Percentiles rank a stretch among this genome's conserved stretches.
Conservation (phyloP, 768 basidiomycete species). For the Calocybe gangraenosa region DNA sequence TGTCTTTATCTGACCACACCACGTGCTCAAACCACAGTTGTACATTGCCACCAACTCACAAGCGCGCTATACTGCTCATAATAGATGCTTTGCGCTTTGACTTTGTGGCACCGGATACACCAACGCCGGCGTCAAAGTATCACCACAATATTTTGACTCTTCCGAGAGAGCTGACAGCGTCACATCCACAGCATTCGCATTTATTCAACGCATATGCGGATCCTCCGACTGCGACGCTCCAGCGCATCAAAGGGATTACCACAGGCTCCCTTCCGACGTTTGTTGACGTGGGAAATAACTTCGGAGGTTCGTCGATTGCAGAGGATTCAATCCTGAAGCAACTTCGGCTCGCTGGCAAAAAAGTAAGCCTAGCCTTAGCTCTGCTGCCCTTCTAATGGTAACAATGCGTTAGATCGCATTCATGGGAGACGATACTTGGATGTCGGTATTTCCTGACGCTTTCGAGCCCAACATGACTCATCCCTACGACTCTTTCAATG, state of each 20-base stretch:
- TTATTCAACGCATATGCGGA: constrained; percentile 89
- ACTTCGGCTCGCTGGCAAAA: constrained; percentile 52
- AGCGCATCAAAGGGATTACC: constrained; percentile 91
- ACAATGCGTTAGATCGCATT: constrained; percentile 60
- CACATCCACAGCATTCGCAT: constrained; percentile 69
- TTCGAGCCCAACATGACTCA: constrained; percentile 72
- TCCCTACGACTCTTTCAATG: constrained; percentile 96
- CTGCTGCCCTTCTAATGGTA: constrained; percentile 3
- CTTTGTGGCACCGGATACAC: constrained; percentile 75
- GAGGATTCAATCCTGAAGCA: constrained; percentile 91
- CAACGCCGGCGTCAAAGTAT: constrained; percentile 54
- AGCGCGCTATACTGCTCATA: constrained; percentile 77
- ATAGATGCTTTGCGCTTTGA: constrained; percentile 95
- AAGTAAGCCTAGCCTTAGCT: constrained; percentile 34
- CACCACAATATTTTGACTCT: constrained; percentile 83
- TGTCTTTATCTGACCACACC: constrained; percentile 60
- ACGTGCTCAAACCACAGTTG: constrained; percentile 35
- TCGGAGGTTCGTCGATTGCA: constrained; percentile 78
- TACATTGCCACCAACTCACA: constrained; percentile 62
- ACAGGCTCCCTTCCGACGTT: constrained; percentile 96
- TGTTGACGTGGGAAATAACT: constrained; percentile 89
- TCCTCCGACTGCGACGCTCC: constrained; percentile 92
- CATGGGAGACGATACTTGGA: constrained; percentile 98
- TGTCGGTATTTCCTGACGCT: constrained; percentile 75
- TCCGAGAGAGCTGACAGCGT: constrained; percentile 64